Evolutionary conservation across 2,329 filamentous ascomycete genomes (phyloP).

Genomic region (Metarhizium robertsii): DNA sequence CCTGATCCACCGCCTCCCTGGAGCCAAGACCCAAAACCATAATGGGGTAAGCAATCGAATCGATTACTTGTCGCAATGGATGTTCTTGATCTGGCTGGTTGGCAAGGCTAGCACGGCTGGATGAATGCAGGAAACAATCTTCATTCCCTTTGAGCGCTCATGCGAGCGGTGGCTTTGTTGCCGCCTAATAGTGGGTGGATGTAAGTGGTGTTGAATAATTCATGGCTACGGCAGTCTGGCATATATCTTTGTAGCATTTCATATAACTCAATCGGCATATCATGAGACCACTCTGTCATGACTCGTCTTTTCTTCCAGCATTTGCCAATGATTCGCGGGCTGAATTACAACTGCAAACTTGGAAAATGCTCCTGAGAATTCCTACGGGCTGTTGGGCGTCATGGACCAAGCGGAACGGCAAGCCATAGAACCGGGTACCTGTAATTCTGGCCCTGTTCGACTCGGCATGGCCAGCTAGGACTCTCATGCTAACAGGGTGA

Average conservation of each 20-base stretch:
- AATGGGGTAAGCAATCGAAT: neutral
- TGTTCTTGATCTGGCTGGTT: neutral
- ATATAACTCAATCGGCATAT: neutral
- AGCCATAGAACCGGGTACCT: too few species aligned
- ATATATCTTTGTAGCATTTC: neutral
- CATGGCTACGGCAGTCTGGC: neutral
- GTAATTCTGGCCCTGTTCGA: too few species aligned
- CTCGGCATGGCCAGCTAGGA: too few species aligned
- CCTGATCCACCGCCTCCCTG: conserved; percentile 1
- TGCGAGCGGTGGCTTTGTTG: neutral
- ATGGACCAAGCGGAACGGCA: too few species aligned
- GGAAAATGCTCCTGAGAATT: too few species aligned
- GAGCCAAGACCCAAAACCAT: neutral
- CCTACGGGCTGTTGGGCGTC: too few species aligned
- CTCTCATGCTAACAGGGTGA: too few species aligned
- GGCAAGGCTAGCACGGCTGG: neutral
- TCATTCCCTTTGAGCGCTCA: neutral
- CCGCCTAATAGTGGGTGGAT: neutral
- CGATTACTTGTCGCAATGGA: too few species aligned
- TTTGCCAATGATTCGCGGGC: too few species aligned
- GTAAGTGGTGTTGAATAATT: neutral
- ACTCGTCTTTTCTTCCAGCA: too few species aligned
- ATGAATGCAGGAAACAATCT: neutral
- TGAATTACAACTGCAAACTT: too few species aligned
- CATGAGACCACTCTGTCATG: too few species aligned